Base-by-base conservation (phyloP, 208 protist genomes). In the Chromosphaera perkinsii region DNA sequence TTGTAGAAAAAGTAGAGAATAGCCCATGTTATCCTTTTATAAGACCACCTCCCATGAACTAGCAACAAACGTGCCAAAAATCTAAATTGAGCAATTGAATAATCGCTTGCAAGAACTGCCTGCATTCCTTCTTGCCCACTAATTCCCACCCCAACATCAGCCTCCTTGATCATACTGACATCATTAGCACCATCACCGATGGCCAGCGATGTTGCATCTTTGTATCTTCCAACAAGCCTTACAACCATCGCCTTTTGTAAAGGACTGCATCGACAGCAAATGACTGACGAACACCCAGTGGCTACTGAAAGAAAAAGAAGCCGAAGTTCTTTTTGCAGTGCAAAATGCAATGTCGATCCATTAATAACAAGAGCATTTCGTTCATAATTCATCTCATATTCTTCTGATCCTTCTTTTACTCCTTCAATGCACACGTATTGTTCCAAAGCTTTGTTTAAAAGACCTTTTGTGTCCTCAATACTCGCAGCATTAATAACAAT, bases 1-100 rank as follows among this genome's bases (percentile, higher is more conserved):
- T n/a, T n/a, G 83, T 96, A 97, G 72, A 97, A 95, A 66, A 83
- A 93, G n/a, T 90, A 91, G 2, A 87, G 61, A 67, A 96, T 88
- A 66, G 90, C 86, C 63, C 73, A 85, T 7, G 83, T 54, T 66
- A 95, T 92, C 42, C 94, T 89, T 27, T 87, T 67, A 57, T 95
- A 87, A 27, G 82, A 81, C 67, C 91, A 93, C 9, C 90, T 83
- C 20, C 94, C 94, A 74, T 97, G 94, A 33, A 96, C 86, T 0
- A 91, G 82, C 62, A 95, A 83, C 33, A 97, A 82, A 3, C 81
- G 71, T 33, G 82, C 80, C 22, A 96, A 82, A 68, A 94, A 88
- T 68, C 88, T 88, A 67, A 97, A 97, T 51, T 88, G 83, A 7
- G 86, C 67, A 49, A 74, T 59, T 12, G 64, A 26, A 68, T 58